Evolutionary conservation across 225 moss, liverwort and hornwort genomes (phyloP).

Genomic region (Pleurozium schreberi): DNA sequence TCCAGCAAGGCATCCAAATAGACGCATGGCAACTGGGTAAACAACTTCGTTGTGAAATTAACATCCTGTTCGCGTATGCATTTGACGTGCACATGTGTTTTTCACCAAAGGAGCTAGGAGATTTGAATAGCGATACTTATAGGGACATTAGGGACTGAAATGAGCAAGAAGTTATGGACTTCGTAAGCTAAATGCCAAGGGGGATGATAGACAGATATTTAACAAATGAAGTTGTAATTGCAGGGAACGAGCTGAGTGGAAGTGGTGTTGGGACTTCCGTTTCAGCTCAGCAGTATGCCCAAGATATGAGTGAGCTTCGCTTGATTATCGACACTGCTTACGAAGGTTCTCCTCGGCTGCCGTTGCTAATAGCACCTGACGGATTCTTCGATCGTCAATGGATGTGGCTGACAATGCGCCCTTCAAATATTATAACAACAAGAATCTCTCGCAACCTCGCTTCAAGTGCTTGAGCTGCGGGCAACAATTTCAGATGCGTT

Average conservation of each 20-base stretch:
- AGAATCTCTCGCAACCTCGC: too few species aligned
- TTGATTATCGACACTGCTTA: conserved; percentile 39
- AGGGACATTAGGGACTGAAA: background rate
- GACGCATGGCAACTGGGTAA: conserved; percentile 91
- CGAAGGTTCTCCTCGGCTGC: conserved; percentile 6
- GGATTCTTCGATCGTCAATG: conserved; percentile 43
- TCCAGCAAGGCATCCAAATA: conserved; percentile 59
- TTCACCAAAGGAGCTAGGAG: background rate
- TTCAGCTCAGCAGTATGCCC: conserved; percentile 53
- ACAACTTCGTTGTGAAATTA: background rate
- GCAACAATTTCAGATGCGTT: too few species aligned
- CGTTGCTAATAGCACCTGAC: conserved; percentile 69
- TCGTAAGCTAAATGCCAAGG: background rate
- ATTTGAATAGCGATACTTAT: background rate
- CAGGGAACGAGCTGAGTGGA: conserved; percentile 82
- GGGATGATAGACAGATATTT: background rate
- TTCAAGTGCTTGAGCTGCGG: too few species aligned
- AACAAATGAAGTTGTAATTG: background rate
- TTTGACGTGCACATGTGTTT: background rate
- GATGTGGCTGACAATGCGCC: too few species aligned
- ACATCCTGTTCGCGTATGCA: background rate
- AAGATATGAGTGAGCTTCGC: conserved; percentile 47
- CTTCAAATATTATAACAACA: too few species aligned
- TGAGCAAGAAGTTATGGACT: background rate
- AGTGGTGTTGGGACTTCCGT: conserved; percentile 28